Base-by-base conservation (phyloP, 441 rosid genomes). In the Cnidoscolus chayamansa region DNA sequence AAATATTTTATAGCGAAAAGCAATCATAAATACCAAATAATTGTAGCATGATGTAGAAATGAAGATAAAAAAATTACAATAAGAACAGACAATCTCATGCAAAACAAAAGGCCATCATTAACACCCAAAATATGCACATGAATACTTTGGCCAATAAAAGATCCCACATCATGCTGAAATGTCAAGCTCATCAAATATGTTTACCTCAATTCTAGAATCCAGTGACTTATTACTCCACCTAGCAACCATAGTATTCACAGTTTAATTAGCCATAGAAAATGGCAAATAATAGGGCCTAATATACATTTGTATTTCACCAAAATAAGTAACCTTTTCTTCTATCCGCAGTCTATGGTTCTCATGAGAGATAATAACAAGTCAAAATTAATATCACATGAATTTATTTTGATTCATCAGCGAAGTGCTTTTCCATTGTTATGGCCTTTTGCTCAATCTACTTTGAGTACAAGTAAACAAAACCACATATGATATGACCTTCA, bases 1-100 rank as follows among this genome's bases (percentile, higher is more conserved):
- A 74, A 78, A 72, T 66, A 75, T 9, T 76, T 72, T 15, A 61
- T 58, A 37, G n/a, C 32, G 51, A 67, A 56, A 66, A 49, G 47
- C 32, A 43, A 12, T 25, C 57, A 54, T 17, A n/a, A 15, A 53
- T 63, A 63, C 32, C 16, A 16, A 32, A 32, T 15, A n/a, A 13
- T 30, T 32, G 13, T 13, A 0, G 37, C 15, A 13, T 17, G 11
- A 59, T 11, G 63, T 31, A 59, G 31, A 10, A 48, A 40, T 19
- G 1, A 17, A 19, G 32, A 64, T n/a, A n/a, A 47, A 10, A 45
- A 17, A 2, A 47, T 25, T 70, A 20, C n/a, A 43, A 43, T n/a
- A 7, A 43, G 17, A 49, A 57, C 65, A 58, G 4, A 35, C n/a
- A 40, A 15, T 40, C 17, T 13, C 10, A 45, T 25, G 59, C 1